Conservation (phyloP, 192 early-diverging fungal species). For the Pilaira anomala region DNA sequence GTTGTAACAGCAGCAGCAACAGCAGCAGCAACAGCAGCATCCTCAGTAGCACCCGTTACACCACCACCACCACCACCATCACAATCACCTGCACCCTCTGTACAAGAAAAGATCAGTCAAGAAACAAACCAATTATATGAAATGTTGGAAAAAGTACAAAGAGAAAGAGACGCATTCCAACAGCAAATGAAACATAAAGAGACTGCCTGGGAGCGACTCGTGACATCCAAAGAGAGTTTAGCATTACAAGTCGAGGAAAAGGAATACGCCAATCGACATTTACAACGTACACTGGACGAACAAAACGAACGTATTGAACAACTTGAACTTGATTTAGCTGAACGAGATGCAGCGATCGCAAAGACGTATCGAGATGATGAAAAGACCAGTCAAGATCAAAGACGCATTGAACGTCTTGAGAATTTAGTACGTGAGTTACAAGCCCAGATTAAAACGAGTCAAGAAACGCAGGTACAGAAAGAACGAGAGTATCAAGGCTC, state of each 20-base stretch:
- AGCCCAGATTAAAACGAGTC: not conserved
- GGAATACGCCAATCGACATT: not conserved
- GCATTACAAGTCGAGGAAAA: constrained; percentile 19
- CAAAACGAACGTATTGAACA: not conserved
- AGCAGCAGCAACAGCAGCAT: not conserved
- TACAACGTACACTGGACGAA: not conserved
- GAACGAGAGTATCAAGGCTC: constrained; percentile 22
- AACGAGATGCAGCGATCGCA: constrained; percentile 7
- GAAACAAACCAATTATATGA: constrained; percentile 6
- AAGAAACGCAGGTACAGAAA: not conserved
- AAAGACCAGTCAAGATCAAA: constrained; percentile 6
- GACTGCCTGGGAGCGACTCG: constrained; percentile 20
- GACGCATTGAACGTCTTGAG: constrained; percentile 21
- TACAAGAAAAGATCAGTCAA: constrained; percentile 8
- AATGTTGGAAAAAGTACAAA: constrained; percentile 16
- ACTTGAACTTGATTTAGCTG: not conserved
- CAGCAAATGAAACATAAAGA: constrained; percentile 24
- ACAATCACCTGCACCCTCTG: not conserved
- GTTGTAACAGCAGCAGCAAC: not conserved
- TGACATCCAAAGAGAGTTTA: constrained; percentile 24
- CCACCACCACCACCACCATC: not conserved
- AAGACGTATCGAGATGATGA: constrained; percentile 12
- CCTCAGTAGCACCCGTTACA: not conserved
- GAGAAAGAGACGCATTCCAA: not conserved
- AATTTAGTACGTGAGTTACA: constrained; percentile 13